A percentile compares a stretch with the other conserved stretches of the same genome.
Conservation (phyloP, 805 yeast genomes). For the Alloascoidea africana region DNA sequence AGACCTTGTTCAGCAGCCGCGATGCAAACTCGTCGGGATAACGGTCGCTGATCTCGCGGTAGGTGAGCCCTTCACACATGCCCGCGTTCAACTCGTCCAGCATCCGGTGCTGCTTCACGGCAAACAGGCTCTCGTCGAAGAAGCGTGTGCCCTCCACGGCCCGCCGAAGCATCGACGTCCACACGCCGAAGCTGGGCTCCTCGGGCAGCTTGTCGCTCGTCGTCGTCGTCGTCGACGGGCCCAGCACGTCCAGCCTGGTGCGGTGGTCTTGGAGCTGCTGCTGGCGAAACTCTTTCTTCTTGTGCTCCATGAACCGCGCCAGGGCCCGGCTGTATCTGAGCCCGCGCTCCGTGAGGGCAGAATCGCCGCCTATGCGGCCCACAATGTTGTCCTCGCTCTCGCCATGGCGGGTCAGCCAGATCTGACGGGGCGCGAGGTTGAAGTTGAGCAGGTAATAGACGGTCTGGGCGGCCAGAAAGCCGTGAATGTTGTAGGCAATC, state of each 20-base stretch:
- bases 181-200: conserved; percentile 74
- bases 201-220: conserved; percentile 25
- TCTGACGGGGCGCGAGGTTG: conserved; percentile 78
- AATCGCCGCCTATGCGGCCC: conserved; percentile 90
- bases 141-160: conserved; percentile 63
- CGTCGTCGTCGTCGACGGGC: conserved; percentile 13
- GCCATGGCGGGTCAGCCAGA: conserved; percentile 93
- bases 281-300: conserved; percentile 52
- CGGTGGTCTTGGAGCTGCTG: conserved; percentile 42
- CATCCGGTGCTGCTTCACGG: conserved; percentile 82
- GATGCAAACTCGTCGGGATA: conserved; percentile 71
- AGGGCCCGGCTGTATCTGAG: conserved; percentile 56
- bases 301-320: conserved; percentile 55
- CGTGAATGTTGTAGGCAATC: conserved; percentile 80
- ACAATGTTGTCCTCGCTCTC: conserved; percentile 73
- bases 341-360: conserved; percentile 70
- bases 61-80: conserved; percentile 82
- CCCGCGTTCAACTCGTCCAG: conserved; percentile 92
- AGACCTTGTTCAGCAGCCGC: conserved; percentile 60
- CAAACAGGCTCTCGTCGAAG: conserved; percentile 62
- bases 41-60: conserved; percentile 60
- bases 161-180: conserved; percentile 81
- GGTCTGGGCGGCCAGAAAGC: conserved; percentile 84
- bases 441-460: conserved; percentile 81
- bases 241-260: conserved; percentile 25